Percentiles rank a stretch among this genome's conserved stretches.
phyloP scores from a whole-genome alignment of 495 filamentous ascomycete species.

The Talaromyces wortmannii region DNA sequence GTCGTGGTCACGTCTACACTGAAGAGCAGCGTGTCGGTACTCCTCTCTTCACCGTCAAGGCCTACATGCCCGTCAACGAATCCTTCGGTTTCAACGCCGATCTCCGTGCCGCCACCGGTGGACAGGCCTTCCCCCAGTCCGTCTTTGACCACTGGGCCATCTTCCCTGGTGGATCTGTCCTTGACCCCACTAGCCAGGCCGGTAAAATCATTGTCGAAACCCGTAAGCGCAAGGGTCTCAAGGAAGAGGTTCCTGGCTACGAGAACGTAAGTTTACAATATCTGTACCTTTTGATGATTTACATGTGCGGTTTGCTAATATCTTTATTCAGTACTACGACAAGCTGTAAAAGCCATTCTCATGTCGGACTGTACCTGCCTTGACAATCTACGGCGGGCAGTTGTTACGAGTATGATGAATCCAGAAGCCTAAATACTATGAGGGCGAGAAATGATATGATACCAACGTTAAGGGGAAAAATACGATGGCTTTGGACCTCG shows the following conservation, averaged over 20 bases:
- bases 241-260: slow-evolving; percentile 82
- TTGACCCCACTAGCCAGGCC: slow-evolving; percentile 79
- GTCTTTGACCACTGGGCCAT: slow-evolving; percentile 99
- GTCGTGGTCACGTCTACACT: slow-evolving; percentile 97
- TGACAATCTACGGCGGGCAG: slow-evolving; percentile 31
- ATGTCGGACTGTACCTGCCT: slow-evolving; percentile 24
- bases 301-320: slow-evolving; percentile 42
- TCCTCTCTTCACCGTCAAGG: slow-evolving; percentile 99
- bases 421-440: slow-evolving; percentile 13
- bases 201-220: slow-evolving; percentile 79
- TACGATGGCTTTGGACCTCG: slow-evolving; percentile 10
- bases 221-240: slow-evolving; percentile 99
- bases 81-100: slow-evolving; percentile 99
- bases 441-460: slow-evolving; percentile 25
- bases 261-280: slow-evolving; percentile 74
- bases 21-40: slow-evolving; percentile 98
- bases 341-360: slow-evolving; percentile 68
- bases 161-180: slow-evolving; percentile 86
- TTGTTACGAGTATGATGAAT: slow-evolving; percentile 46
- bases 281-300: neutral
- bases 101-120: slow-evolving; percentile 86
- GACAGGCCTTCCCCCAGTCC: slow-evolving; percentile 97
- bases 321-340: slow-evolving; percentile 79
- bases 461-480: slow-evolving; percentile 27
- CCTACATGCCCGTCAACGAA: slow-evolving; percentile 98